Conservation (phyloP, 148 eudicot genomes). For the Limonium bicolor region DNA sequence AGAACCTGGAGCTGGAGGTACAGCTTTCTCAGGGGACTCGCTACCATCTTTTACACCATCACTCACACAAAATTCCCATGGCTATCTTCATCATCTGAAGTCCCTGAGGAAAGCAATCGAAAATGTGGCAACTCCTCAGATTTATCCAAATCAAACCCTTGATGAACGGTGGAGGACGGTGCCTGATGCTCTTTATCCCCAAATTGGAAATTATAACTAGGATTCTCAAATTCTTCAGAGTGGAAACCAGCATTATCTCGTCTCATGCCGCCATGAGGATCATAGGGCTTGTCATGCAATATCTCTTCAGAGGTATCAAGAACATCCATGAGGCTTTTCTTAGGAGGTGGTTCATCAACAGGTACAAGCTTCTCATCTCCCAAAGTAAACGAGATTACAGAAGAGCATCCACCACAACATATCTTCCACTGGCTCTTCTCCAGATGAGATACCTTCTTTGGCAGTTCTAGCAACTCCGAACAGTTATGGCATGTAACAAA, state of each 20-base stretch:
- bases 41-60: no score
- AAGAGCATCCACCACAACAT: slow-evolving; percentile 69
- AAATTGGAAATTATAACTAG: slow-evolving; percentile 63
- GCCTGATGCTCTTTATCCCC: slow-evolving; percentile 55
- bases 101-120: slow-evolving; percentile 32
- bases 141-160: slow-evolving; percentile 29
- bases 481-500: slow-evolving; percentile 68
- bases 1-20: slow-evolving; percentile 50
- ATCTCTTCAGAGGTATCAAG: slow-evolving; percentile 16
- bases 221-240: slow-evolving; percentile 69
- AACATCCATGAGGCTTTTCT: slow-evolving; percentile 13
- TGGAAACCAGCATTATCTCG: slow-evolving; percentile 37
- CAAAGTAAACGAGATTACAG: slow-evolving; percentile 27
- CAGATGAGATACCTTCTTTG: slow-evolving; percentile 24
- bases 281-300: slow-evolving; percentile 8
- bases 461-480: slow-evolving; percentile 59
- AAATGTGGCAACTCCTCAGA: slow-evolving; percentile 28
- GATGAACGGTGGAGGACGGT: slow-evolving; percentile 21
- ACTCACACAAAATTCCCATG: no score
- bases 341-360: slow-evolving; percentile 16
- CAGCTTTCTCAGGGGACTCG: slow-evolving; percentile 20
- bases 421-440: slow-evolving; percentile 45
- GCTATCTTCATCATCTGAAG: slow-evolving; percentile 50
- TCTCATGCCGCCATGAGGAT: slow-evolving; percentile 16
- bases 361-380: slow-evolving; percentile 48